Base-by-base conservation (phyloP, 257 asterid species). In the Fraxinus pennsylvanica region DNA sequence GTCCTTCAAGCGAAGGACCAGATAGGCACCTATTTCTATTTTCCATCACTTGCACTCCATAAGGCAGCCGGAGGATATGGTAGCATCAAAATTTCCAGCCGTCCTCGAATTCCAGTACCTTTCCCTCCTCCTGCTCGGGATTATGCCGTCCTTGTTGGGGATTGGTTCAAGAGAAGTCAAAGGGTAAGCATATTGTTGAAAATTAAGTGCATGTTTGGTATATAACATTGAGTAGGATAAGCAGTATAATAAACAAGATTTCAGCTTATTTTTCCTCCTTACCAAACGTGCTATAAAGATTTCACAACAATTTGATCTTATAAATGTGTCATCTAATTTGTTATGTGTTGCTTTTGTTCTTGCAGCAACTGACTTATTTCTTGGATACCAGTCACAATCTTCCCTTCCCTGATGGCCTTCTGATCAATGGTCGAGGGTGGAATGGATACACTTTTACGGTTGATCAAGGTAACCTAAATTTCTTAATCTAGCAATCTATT, bases 11-110 rank as follows among this genome's bases (percentile, higher is more conserved):
- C n/a, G n/a, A n/a, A n/a, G n/a, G n/a, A n/a, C n/a, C n/a, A 96
- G 83, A 96, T 96, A 22, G 98, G 97, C 4, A 90, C 90, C 70
- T 93, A 89, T 73, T 96, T 87, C 88, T 96, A 96, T 85, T 93
- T 93, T 82, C 99, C 99, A 21, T 92, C 98, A 4, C 87, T 89
- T 41, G 87, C 79, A 43, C 78, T 96, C 79, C 98, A 96, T 2
- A 96, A 96, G 86, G 98, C 99, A 12, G 94, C 93, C 3, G 98
- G 99, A 72, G 99, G 91, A 6, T 92, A 87, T 27, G 97, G 99
- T 54, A 84, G 94, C 90, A 90, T 96, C 83, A 88, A 88, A 84
- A 80, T 96, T 71, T 91, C 85, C 12, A 96, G 99, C 72, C 97
- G 99, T 59, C 98, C 98, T 68, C 82, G 41, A 45, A 96, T 96